Evolutionary conservation across 257 asterid species (phyloP), one percentile per base, ranked within the genome.

Genomic region (Anisodus acutangulus): DNA sequence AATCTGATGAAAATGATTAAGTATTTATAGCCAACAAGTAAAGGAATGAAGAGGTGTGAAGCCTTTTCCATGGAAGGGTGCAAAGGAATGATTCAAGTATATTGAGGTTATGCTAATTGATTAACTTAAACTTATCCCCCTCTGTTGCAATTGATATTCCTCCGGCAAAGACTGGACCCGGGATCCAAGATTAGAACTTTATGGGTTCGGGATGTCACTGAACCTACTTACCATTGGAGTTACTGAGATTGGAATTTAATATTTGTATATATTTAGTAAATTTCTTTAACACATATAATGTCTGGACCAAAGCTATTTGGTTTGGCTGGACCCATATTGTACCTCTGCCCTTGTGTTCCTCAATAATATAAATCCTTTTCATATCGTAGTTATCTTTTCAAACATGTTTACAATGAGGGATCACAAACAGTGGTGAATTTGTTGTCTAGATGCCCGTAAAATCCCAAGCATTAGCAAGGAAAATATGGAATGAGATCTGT

Each of bases 371-470:
- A 70, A 43, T 8, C 9, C 0, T 4, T 17, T 37, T 70, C 76
- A 15, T 37, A 71, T 9, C n/a, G 5, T 17, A 71, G 79, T 9
- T 9, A 71, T 1, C 45, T 76, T 31, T 58, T 74, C 17, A 6
- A 6, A 74, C 62, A 22, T 74, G 60, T 49, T 49, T 51, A 49
- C 43, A 3, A 11, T 74, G 62, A 74, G 45, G 35, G 81, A 49
- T 74, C 81, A 72, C 80, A 72, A 43, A 72, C 59, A 72, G 26
- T 49, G 62, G 41, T 22, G 43, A 74, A 49, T 22, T 74, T 72
- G 59, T 72, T 49, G 13, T 17, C 9, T 22, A 22, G 60, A 51
- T 49, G 81, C 19, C 22, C 4, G 19, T 51, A 51, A 22, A 22
- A 51, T 51, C 81, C 51, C 8, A 22, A 76, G 81, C 43, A 49